Evolutionary conservation across 257 asterid genomes (phyloP), one percentile per base, ranked within the genome.

Genomic region (Verbascum thapsus): DNA sequence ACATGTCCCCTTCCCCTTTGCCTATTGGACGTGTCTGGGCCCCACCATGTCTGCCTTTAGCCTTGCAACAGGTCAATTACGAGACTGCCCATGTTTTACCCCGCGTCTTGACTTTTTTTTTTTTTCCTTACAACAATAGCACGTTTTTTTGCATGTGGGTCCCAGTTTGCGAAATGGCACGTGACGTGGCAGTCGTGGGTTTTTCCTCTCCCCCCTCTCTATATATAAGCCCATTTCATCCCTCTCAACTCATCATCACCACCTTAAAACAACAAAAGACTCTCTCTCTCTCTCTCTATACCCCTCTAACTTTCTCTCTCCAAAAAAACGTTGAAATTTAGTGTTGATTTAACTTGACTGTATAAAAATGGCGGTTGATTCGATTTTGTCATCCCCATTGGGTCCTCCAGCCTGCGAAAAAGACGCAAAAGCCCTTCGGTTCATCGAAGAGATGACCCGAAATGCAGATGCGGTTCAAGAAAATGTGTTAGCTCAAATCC

Each of bases 391-490:
- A 0, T 86, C 98, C n/a, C 91, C 95, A 10, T 40, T 83, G 63
- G 98, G 98, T 45, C 96, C 96, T 71, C 96, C 96, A 10, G 88
- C 95, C 0, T 76, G 89, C 38, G 97, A 89, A 65, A 88, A 79
- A 59, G 96, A 88, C 63, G 95, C 95, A 1, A 90, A 94, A 51
- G 96, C 94, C 2, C 95, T 89, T 45, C 91, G 81, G 64, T 87
- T 90, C 85, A 90, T 94, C 17, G 97, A 90, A 64, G 96, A 90
- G 50, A 76, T 84, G 94, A 94, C 97, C 51, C 84, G 94, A 45
- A 84, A 87, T 61, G 85, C 94, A 16, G 96, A 87, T 47, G 19
- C 83, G 3, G 97, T 94, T 43, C 99, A 94, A 13, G 83, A 85
- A 40, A 76, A 78, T 23, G 87, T 94, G 13, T 51, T 90, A 67